phyloP scores from a whole-genome alignment of 768 basidiomycete species.

The Amanita molliuscula region DNA sequence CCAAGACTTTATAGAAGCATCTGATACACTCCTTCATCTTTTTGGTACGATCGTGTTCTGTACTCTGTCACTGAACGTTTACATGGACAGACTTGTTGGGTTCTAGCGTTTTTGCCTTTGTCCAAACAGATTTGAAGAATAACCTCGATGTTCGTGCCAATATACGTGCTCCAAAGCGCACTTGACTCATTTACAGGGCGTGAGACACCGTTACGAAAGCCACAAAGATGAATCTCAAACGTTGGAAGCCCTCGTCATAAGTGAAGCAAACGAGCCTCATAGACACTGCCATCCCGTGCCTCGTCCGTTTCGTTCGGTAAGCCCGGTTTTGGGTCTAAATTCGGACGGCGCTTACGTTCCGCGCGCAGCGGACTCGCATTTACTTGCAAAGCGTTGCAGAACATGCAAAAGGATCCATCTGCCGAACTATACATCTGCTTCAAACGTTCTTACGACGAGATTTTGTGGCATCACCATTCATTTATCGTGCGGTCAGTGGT shows the following conservation, averaged over 20 bases:
- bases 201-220: conserved; percentile 42
- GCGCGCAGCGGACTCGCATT: conserved; percentile 51
- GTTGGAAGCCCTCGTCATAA: conserved; percentile 48
- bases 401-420: conserved; percentile 44
- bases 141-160: conserved; percentile 14
- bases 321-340: conserved; percentile 19
- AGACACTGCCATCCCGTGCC: conserved; percentile 48
- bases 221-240: conserved; percentile 34
- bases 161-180: neutral
- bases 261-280: conserved; percentile 32
- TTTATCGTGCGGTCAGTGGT: conserved; percentile 63
- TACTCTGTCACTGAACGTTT: conserved; percentile 7
- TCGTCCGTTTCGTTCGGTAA: conserved; percentile 62
- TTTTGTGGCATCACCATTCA: conserved; percentile 57
- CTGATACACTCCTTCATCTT: conserved; percentile 72
- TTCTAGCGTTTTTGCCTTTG: conserved; percentile 60
- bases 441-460: conserved; percentile 58
- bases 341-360: neutral
- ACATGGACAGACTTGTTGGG: conserved; percentile 50
- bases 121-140: conserved; percentile 57
- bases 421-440: conserved; percentile 59
- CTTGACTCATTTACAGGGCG: conserved; percentile 34
- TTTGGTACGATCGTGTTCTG: conserved; percentile 39
- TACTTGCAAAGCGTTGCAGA: conserved; percentile 56
- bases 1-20: conserved; percentile 70